Percentiles rank a stretch among this genome's conserved stretches.
Evolutionary conservation across 495 filamentous ascomycete genomes (phyloP).

Genomic region (Hypoxylon rickii): DNA sequence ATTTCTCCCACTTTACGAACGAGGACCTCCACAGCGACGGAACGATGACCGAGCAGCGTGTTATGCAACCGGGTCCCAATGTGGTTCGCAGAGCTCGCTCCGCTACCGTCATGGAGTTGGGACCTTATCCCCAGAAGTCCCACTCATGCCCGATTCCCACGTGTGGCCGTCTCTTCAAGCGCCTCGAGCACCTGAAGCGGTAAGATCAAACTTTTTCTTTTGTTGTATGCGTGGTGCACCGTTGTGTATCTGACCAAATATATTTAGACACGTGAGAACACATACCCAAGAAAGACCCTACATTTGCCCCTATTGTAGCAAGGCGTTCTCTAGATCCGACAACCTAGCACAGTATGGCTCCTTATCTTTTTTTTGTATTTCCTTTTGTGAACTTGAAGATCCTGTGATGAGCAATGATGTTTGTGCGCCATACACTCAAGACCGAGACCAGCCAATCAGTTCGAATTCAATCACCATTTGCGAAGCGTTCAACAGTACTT

Average conservation of each 20-base stretch:
- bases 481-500: slow-evolving; percentile 31
- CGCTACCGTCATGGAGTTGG: slow-evolving; percentile 94
- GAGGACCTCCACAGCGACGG: slow-evolving; percentile 63
- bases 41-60: slow-evolving; percentile 63
- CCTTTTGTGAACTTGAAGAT: slow-evolving; percentile 42
- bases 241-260: slow-evolving; percentile 59
- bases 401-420: slow-evolving; percentile 43
- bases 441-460: slow-evolving; percentile 29
- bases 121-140: slow-evolving; percentile 95
- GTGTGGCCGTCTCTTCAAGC: slow-evolving; percentile 96
- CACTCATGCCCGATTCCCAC: slow-evolving; percentile 99
- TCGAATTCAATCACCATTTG: slow-evolving; percentile 35
- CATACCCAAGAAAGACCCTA: slow-evolving; percentile 99
- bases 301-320: slow-evolving; percentile 94
- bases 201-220: slow-evolving; percentile 64
- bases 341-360: slow-evolving; percentile 92
- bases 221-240: slow-evolving; percentile 47
- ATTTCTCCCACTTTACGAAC: slow-evolving; percentile 66
- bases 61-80: slow-evolving; percentile 66
- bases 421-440: slow-evolving; percentile 36
- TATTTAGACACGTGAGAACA: slow-evolving; percentile 93
- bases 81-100: slow-evolving; percentile 89
- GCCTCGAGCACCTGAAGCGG: slow-evolving; percentile 98
- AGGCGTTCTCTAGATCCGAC: slow-evolving; percentile 97
- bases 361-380: slow-evolving; percentile 33